Percentiles rank a stretch among this genome's conserved stretches.
Evolutionary conservation across 2,329 filamentous ascomycete genomes (phyloP).

Genomic region (Fusarium aywerte): DNA sequence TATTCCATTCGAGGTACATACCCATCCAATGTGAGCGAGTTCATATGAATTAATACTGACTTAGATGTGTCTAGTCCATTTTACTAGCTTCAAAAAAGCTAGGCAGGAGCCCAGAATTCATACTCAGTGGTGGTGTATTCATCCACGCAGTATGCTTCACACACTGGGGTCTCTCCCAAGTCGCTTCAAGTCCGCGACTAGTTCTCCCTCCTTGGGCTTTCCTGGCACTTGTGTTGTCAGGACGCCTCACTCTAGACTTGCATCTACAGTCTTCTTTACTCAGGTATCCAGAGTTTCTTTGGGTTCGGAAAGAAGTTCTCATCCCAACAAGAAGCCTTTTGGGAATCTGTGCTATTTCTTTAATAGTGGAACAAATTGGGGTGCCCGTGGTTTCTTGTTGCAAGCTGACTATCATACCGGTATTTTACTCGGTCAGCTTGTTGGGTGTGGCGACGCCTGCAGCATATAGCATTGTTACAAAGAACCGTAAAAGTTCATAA

Average conservation of each 20-base stretch:
- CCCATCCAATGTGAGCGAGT: accelerated
- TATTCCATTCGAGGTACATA: background rate
- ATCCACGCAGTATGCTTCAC: conserved; percentile 2
- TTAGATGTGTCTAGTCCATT: background rate
- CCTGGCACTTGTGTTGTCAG: background rate
- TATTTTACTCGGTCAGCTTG: background rate
- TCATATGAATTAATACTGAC: background rate
- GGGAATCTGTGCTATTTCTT: background rate
- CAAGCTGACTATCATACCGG: background rate
- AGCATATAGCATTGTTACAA: background rate
- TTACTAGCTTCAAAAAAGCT: background rate
- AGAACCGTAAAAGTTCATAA: background rate
- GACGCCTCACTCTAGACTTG: background rate
- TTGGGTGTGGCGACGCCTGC: background rate
- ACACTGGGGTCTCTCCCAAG: background rate
- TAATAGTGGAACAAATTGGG: background rate
- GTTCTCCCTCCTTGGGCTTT: background rate
- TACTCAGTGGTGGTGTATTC: background rate
- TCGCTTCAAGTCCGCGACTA: background rate
- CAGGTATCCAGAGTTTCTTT: background rate
- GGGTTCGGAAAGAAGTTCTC: background rate
- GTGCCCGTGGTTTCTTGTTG: background rate
- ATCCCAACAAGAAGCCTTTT: background rate
- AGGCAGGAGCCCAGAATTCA: background rate
- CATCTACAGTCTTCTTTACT: background rate